These are phyloP conservation scores for Hondaea fermentalgiana DNA, from an alignment of 108 stramenopile genomes.

Conservation along the genomic window DNA sequence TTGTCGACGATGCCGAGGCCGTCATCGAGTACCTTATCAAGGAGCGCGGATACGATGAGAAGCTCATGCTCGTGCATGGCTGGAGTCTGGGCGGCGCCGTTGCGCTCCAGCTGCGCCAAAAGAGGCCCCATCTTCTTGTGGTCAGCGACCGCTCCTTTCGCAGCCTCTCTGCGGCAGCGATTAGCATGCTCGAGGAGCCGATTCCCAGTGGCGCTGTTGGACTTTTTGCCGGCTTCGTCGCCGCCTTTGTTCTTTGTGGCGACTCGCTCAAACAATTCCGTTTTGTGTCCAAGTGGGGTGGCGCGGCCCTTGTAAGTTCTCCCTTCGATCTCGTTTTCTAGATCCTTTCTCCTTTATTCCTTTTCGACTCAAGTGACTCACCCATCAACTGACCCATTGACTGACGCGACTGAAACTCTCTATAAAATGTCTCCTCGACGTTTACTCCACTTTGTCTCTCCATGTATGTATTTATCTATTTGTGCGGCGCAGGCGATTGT, in stretches of 20 bases:
- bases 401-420: too few relatives aligned
- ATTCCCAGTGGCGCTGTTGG: not conserved
- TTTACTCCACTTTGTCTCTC: too few relatives aligned
- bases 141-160: conserved; percentile 1
- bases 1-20: not conserved
- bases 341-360: too few relatives aligned
- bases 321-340: too few relatives aligned
- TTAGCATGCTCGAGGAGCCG: not conserved
- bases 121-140: not conserved
- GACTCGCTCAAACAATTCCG: not conserved
- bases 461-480: too few relatives aligned
- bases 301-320: not conserved
- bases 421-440: too few relatives aligned
- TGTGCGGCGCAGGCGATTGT: too few relatives aligned
- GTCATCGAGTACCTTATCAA: not conserved
- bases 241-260: not conserved
- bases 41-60: not conserved
- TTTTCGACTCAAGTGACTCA: too few relatives aligned
- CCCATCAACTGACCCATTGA: too few relatives aligned
- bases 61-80: not conserved
- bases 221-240: not conserved
- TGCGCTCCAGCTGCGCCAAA: not conserved
- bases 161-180: not conserved
- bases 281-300: not conserved
- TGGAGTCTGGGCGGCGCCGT: not conserved